Evolutionary conservation across 2,329 filamentous ascomycete genomes (phyloP), one percentile per base, ranked within the genome.

Genomic region (Hymenoscyphus linearis): DNA sequence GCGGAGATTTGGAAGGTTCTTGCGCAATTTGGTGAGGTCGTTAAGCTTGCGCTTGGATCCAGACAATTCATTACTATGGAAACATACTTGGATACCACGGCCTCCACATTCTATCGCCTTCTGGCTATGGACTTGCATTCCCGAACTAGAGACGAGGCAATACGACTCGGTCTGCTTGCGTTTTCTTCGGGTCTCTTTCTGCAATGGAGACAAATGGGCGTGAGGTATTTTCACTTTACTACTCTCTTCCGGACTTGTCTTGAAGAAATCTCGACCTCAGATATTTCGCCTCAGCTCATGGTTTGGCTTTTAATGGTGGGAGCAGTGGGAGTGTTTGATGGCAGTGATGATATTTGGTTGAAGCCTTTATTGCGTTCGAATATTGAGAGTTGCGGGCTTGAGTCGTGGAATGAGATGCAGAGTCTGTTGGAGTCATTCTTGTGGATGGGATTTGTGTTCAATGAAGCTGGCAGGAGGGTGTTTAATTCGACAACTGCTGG

Each of bases 51-150:
- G 1, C 64, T 63, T 5, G 57, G 67, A 31, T 62, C 64, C 3
- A 55, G 65, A 10, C 66, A 63, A 13, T 60, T 60, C 16, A 63
- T 75, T 12, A 52, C 67, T 0, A 62, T 62, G 25, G 57, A 67
- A 55, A 62, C 59, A 2, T 60, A 73, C 5, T 56, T 70, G 13
- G 65, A 73, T 13, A 70, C 71, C 26, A 77, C 78, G 74, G 64
- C 68, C 2, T 74, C 76, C 6, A 50, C 44, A 22, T 25, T 50
- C 0, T 50, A 50, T 18, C 27, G 26, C n/a, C 52, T 55, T 6
- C 52, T 34, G 27, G 12, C 9, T 50, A 25, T 50, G 44, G 7
- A 3, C 13, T 50, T 50, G 12, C 6, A 25, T 50, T 25, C 44
- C 18, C 13, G 10, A 10, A 25, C 18, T 10, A 7, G 22, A 7